Base-by-base conservation (phyloP, 148 eudicot species). In the Fallopia convolvulus region DNA sequence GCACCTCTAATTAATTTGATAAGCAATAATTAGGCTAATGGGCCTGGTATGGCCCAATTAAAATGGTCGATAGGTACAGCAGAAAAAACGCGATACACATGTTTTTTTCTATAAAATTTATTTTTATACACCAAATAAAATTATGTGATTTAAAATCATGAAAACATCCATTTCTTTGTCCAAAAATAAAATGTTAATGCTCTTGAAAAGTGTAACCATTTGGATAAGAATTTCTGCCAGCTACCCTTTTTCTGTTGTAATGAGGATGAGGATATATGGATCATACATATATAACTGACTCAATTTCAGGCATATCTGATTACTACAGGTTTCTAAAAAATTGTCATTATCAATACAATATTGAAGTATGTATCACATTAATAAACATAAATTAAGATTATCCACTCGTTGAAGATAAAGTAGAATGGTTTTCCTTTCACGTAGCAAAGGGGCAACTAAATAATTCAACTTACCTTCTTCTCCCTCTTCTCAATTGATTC, bases 191-290 rank as follows among this genome's bases (percentile, higher is more conserved):
- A 26, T 26, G 30, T 1, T 26, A 26, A 26, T 26, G 30, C 30
- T 26, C 30, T 26, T 26, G 30, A 26, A 26, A 26, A 26, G 30
- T 32, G 44, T 15, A 68, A 68, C 9, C 36, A 68, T 5, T 68
- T 68, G 72, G 72, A 68, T 66, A 66, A 36, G 72, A 66, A 66
- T 33, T 36, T 33, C 7, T 66, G 8, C 72, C 72, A 36, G 11
- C 44, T 36, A 12, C 3, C 0, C 26, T 11, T 9, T 23, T 26
- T 61, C 0, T 23, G 12, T 11, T 11, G 21, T 23, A 30, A 4
- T 61, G 39, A 6, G 65, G 33, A 58, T 20, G 39, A 6, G 12
- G 32, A 4, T 61, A 30, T 12, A 55, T 48, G 58, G 23, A 55
- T 55, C 8, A 55, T 6, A n/a, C 47, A 6, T 44, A 41, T 9